Conservation (phyloP, 805 yeast species). For the Diddensiella santjacobensis region DNA sequence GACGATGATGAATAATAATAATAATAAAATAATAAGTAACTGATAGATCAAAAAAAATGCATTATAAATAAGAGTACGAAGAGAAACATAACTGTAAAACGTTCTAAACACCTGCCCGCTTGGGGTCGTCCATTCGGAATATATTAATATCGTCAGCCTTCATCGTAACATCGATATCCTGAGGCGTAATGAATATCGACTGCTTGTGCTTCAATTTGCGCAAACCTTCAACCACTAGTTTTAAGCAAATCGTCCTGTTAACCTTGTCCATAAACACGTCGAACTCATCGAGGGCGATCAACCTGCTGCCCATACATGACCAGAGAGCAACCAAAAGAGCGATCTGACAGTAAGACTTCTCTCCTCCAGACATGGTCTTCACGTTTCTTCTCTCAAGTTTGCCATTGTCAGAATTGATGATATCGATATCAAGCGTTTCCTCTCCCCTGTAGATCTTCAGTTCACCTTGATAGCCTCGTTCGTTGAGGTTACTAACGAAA, state of each 20-base stretch:
- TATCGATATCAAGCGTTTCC: constrained; percentile 26
- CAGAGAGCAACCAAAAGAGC: constrained; percentile 85
- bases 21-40: neutral
- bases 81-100: neutral
- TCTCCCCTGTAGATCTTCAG: constrained; percentile 55
- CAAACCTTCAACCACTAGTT: constrained; percentile 66
- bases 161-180: constrained; percentile 72
- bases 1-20: constrained; percentile 35
- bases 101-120: constrained; percentile 15
- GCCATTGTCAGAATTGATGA: constrained; percentile 26
- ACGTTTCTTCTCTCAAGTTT: constrained; percentile 62
- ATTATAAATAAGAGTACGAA: neutral
- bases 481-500: constrained; percentile 38
- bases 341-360: constrained; percentile 89
- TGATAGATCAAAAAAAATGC: neutral
- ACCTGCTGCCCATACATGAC: constrained; percentile 84
- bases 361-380: constrained; percentile 92
- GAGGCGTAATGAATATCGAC: constrained; percentile 91
- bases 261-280: constrained; percentile 98
- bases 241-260: constrained; percentile 75
- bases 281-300: constrained; percentile 89
- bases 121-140: constrained; percentile 34
- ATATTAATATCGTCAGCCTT: constrained; percentile 44
- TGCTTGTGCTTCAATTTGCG: constrained; percentile 65
- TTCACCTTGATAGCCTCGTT: constrained; percentile 69